A percentile compares a stretch with the other conserved stretches of the same genome.
Evolutionary conservation across 768 basidiomycete species (phyloP).

Genomic region (Exsudoporus frostii): DNA sequence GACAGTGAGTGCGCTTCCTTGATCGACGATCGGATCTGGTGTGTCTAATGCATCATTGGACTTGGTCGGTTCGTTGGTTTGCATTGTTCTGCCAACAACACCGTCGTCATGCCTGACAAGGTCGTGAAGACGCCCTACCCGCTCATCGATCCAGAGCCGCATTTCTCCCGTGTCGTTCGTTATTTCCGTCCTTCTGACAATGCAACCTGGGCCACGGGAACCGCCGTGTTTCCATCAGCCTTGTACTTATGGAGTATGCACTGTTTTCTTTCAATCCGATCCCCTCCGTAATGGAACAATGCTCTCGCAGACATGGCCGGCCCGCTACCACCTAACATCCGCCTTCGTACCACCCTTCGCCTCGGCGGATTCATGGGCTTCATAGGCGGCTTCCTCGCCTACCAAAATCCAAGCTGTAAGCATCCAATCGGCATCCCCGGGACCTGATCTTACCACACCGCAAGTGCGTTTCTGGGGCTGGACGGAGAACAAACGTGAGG

Average conservation of each 20-base stretch:
- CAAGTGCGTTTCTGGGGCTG: conserved; percentile 94
- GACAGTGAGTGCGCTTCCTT: too few species aligned
- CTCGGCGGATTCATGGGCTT: conserved; percentile 80
- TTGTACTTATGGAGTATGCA: conserved; percentile 78
- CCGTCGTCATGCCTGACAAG: conserved; percentile 39
- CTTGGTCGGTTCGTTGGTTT: conserved; percentile 3
- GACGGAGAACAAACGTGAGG: conserved; percentile 84
- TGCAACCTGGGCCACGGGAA: conserved; percentile 75
- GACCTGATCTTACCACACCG: conserved; percentile 10
- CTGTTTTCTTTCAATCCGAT: conserved; percentile 2
- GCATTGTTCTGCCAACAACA: conserved; percentile 7
- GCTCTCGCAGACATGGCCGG: conserved; percentile 43
- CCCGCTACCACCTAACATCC: conserved; percentile 35
- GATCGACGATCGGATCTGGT: too few species aligned
- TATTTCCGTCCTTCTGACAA: conserved; percentile 91
- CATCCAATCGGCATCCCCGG: conserved; percentile 4
- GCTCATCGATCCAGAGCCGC: conserved; percentile 92
- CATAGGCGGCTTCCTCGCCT: conserved; percentile 89
- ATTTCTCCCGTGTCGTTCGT: conserved; percentile 79
- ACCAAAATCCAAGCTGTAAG: conserved; percentile 86
- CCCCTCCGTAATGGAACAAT: conserved; percentile 11
- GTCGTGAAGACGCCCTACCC: conserved; percentile 70
- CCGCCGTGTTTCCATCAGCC: conserved; percentile 77
- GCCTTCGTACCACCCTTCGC: conserved; percentile 39
- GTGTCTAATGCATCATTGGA: too few species aligned